Evolutionary conservation across 345 rosid species (phyloP), one percentile per base, ranked within the genome.

Genomic region (Populus pruinosa): DNA sequence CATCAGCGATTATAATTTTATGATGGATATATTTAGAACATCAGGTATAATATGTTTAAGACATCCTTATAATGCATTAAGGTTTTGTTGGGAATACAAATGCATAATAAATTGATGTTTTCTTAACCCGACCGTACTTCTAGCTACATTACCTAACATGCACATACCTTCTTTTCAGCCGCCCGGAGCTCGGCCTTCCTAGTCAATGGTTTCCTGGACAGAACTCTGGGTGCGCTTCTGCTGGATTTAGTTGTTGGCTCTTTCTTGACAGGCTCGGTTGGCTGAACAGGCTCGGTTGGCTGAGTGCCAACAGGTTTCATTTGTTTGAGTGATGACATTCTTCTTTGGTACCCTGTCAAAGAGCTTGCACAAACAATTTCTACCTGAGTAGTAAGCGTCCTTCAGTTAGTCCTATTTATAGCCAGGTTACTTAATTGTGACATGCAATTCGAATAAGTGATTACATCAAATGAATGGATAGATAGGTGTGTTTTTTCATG

Each of bases 311-410:
- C 81, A n/a, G 91, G 88, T 82, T 90, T 90, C 76, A 79, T 90
- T 67, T 85, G 80, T 79, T 88, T 88, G 70, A 82, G 11, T 63
- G 91, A 90, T 78, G 93, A 87, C 93, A 90, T 85, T 53, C 21
- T 67, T 23, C 27, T 23, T 62, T 14, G 44, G 43, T 36, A 18
- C 66, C 69, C 62, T 53, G 21, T 50, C 49, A 36, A 47, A n/a
- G 25, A 43, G 35, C 36, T 23, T 65, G 69, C 39, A 65, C 39
- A 50, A 50, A 66, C 61, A 43, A n/a, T 76, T 44, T 69, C 67
- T 62, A 76, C 43, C 69, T 80, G 39, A 2, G 39, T 36, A 11
- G 11, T 23, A 4, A 64, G 50, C 10, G 8, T 21, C 25, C 29
- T 68, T 33, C 47, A 59, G 29, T 11, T 39, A 68, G 41, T 35